phyloP scores from a whole-genome alignment of 2,329 filamentous ascomycete species.

The Claviceps quebecensis region DNA sequence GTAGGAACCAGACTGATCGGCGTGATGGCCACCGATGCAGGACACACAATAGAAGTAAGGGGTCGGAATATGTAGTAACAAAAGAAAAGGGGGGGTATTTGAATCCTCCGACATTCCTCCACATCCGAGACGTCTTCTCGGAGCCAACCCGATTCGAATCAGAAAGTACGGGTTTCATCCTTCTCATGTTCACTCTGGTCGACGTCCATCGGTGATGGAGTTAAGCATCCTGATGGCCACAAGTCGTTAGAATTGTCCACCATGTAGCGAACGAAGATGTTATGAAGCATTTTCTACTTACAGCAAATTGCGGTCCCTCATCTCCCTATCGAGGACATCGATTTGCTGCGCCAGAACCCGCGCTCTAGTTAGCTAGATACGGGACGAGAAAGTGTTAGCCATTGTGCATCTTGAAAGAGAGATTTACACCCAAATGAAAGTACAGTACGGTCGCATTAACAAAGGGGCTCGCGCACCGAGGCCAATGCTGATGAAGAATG shows the following conservation, averaged over 20 bases:
- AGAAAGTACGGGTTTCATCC: not conserved
- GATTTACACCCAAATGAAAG: conserved; percentile 6
- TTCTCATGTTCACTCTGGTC: conserved; percentile 4
- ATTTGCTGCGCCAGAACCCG: conserved; percentile 33
- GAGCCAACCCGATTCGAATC: not conserved
- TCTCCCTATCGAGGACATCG: conserved; percentile 40
- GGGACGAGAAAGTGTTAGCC: conserved; percentile 6
- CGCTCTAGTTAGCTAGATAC: conserved; percentile 29
- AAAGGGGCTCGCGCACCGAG: conserved; percentile 47
- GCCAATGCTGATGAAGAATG: conserved; percentile 51
- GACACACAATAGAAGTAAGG: not conserved
- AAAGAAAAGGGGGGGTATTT: conserved; percentile 2
- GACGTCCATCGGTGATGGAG: conserved; percentile 12
- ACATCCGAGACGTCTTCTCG: not conserved
- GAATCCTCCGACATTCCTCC: not conserved
- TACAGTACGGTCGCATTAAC: conserved; percentile 23
- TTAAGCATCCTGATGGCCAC: conserved; percentile 9
- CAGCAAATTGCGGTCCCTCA: conserved; percentile 40
- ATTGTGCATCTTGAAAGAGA: not conserved
- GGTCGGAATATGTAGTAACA: not conserved
- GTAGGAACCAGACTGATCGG: too few species aligned
- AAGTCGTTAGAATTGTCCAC: not conserved
- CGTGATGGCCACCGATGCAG: not conserved
- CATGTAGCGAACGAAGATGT: too few species aligned
- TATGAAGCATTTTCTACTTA: conserved; percentile 10